A percentile compares a stretch with the other conserved stretches of the same genome.
phyloP scores from a whole-genome alignment of 2,329 filamentous ascomycete species.

The Penicillium crustosum region DNA sequence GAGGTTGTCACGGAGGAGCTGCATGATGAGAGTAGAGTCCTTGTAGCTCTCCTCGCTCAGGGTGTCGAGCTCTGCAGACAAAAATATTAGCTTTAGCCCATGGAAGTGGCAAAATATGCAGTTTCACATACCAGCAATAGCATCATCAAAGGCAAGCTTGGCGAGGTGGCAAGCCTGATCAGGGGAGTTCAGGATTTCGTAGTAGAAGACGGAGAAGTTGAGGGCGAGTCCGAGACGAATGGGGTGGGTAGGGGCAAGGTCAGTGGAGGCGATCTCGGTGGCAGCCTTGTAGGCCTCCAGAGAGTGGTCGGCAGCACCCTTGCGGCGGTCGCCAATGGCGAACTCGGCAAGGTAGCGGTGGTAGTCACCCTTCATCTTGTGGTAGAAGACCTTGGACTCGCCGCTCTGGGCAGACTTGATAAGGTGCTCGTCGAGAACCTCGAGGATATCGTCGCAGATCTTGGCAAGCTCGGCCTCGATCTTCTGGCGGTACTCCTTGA shows the following conservation, averaged over 20 bases:
- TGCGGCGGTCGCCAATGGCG: constrained; percentile 89
- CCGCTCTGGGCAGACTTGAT: constrained; percentile 92
- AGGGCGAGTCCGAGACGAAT: constrained; percentile 89
- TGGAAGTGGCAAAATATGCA: not conserved
- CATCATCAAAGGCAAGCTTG: constrained; percentile 94
- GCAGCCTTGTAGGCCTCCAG: constrained; percentile 96
- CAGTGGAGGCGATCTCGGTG: constrained; percentile 84
- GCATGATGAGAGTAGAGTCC: constrained; percentile 98
- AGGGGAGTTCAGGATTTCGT: constrained; percentile 97
- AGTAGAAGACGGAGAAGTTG: constrained; percentile 99
- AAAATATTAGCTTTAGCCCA: constrained; percentile 24
- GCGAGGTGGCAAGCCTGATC: constrained; percentile 97
- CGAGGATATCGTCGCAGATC: constrained; percentile 96
- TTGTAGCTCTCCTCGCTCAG: constrained; percentile 99
- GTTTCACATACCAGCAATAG: constrained; percentile 72
- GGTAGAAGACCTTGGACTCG: constrained; percentile 99
- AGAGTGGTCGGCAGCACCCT: constrained; percentile 88
- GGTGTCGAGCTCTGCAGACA: constrained; percentile 77
- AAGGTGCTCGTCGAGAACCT: constrained; percentile 89
- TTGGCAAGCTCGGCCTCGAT: constrained; percentile 95
- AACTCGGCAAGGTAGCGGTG: constrained; percentile 99
- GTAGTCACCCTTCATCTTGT: constrained; percentile 99
- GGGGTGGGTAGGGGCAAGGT: constrained; percentile 87
- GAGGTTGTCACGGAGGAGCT: constrained; percentile 94
- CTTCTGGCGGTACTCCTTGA: constrained; percentile 99